Evolutionary conservation across 2,329 filamentous ascomycete species (phyloP).

Genomic region (Phialocephala sp.): DNA sequence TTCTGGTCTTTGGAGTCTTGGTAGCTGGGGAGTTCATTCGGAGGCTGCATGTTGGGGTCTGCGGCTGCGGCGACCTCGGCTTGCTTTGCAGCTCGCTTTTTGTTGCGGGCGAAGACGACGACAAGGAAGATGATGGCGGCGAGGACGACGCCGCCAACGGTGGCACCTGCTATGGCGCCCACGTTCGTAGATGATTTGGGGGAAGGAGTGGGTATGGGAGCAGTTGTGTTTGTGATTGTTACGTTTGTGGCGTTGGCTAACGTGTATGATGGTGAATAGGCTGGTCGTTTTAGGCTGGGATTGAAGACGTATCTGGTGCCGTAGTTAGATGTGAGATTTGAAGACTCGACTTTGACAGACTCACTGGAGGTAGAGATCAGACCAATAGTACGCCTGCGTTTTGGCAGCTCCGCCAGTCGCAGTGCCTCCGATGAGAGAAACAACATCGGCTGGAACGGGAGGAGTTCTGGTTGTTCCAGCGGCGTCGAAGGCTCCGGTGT

Average conservation of each 20-base stretch:
- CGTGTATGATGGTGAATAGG: slow-evolving; percentile 28
- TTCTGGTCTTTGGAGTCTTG: slow-evolving; percentile 18
- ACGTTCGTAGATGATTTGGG: neutral
- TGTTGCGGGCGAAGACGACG: slow-evolving; percentile 9
- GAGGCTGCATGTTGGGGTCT: slow-evolving; percentile 1
- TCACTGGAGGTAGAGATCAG: slow-evolving; percentile 36
- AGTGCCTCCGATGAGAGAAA: slow-evolving; percentile 52
- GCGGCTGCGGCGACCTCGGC: neutral
- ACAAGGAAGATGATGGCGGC: slow-evolving; percentile 9
- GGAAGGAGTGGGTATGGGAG: neutral
- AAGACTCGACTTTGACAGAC: neutral
- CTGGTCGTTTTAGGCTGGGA: slow-evolving; percentile 29
- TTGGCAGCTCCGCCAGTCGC: slow-evolving; percentile 45
- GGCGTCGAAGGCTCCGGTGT: slow-evolving; percentile 42
- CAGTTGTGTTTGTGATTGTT: slow-evolving; percentile 5
- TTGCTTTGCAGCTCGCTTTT: neutral
- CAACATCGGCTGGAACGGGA: slow-evolving; percentile 54
- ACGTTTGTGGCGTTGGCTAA: neutral
- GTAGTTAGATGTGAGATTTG: slow-evolving; percentile 1
- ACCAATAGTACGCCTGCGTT: slow-evolving; percentile 30
- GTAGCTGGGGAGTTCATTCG: slow-evolving; percentile 17
- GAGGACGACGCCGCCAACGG: slow-evolving; percentile 16
- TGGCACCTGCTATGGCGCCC: slow-evolving; percentile 12
- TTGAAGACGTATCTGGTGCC: slow-evolving; percentile 32
- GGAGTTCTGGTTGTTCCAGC: slow-evolving; percentile 36